Conservation (phyloP, 306 rosid species). For the Pyrus communis region DNA sequence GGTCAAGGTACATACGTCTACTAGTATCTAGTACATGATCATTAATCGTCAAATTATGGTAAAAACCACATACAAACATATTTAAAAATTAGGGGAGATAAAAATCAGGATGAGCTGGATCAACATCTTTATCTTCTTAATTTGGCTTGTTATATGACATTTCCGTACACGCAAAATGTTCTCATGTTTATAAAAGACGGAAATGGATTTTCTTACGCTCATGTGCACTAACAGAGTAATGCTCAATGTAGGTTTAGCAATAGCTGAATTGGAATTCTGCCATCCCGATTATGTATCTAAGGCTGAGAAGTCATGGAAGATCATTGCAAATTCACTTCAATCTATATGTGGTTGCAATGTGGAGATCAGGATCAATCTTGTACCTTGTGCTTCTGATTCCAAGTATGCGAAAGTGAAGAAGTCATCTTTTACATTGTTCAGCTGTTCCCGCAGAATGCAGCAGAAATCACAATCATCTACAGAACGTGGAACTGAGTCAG, state of each 20-base stretch:
- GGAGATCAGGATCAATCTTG: constrained; percentile 63
- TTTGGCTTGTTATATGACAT: not conserved
- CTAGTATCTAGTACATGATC: not conserved
- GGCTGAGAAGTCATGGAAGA: constrained; percentile 81
- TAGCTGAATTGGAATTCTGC: constrained; percentile 66
- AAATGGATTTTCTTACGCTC: not conserved
- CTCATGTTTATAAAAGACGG: not conserved
- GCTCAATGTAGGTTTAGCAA: constrained; percentile 49
- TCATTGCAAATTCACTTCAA: constrained; percentile 62
- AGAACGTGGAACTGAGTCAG: constrained; percentile 44
- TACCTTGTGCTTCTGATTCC: constrained; percentile 31
- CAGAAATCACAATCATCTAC: constrained; percentile 30
- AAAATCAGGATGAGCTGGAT: not conserved
- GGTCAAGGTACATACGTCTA: constrained; percentile 27
- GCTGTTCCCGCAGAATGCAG: constrained; percentile 48
- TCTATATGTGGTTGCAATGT: constrained; percentile 53
- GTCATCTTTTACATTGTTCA: constrained; percentile 47
- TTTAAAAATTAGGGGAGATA: not conserved
- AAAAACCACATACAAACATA: not conserved
- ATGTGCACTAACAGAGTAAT: not conserved
- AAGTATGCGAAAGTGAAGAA: constrained; percentile 39
- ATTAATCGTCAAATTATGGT: not conserved
- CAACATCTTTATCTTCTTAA: not conserved
- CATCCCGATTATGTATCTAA: constrained; percentile 40
- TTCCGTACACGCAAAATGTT: not conserved